A percentile compares a stretch with the other conserved stretches of the same genome.
Evolutionary conservation across 1,284 basidiomycete species (phyloP).

Genomic region (Phaffia rhodozyma): DNA sequence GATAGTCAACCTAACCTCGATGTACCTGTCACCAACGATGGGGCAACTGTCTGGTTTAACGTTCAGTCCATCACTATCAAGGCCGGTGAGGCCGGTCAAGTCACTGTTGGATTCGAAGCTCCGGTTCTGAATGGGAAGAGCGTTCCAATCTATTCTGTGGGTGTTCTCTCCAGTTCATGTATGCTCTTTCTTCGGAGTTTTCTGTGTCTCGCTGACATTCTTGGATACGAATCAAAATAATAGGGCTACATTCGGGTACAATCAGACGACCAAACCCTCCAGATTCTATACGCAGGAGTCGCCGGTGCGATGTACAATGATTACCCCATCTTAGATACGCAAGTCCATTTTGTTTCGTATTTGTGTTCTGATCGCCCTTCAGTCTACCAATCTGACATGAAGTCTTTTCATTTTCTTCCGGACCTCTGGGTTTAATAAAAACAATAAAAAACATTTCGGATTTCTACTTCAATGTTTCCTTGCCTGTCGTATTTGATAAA

Average conservation of each 20-base stretch:
- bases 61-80: too few species aligned
- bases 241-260: slow-evolving; percentile 20
- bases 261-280: slow-evolving; percentile 8
- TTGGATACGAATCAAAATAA: not conserved
- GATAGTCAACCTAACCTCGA: too few species aligned
- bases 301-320: slow-evolving; percentile 28
- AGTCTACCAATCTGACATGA: too few species aligned
- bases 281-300: slow-evolving; percentile 25
- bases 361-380: too few species aligned
- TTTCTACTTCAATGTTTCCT: slow-evolving; percentile 24
- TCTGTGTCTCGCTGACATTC: not conserved
- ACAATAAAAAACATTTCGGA: slow-evolving; percentile 16
- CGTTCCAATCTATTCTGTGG: slow-evolving; percentile 51
- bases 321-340: slow-evolving; percentile 8
- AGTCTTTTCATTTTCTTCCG: not conserved
- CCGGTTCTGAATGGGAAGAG: too few species aligned
- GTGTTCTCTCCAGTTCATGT: slow-evolving; percentile 37
- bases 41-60: too few species aligned
- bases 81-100: too few species aligned
- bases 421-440: too few species aligned
- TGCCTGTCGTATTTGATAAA: slow-evolving; percentile 24
- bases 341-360: not conserved
- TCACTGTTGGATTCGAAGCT: too few species aligned
- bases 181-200: not conserved
- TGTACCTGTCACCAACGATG: too few species aligned